These are phyloP conservation scores for Cornus controversa DNA, from an alignment of 148 eudicot species.

Conservation along the genomic window DNA sequence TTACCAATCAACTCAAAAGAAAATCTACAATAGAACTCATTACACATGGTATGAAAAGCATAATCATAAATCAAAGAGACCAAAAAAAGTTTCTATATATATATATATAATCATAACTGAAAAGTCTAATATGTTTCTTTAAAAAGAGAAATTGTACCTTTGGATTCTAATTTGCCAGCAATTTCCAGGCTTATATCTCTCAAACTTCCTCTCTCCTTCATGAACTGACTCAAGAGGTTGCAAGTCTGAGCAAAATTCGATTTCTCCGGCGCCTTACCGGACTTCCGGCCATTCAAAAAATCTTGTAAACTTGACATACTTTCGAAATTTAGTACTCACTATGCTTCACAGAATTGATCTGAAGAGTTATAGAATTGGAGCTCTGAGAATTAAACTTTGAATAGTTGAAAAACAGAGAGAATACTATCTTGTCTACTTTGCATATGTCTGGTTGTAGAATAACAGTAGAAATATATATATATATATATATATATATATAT, in stretches of 20 bases:
- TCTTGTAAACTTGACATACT: constrained; percentile 20
- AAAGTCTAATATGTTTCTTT: no score
- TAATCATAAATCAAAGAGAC: neutral
- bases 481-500: no score
- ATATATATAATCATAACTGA: neutral
- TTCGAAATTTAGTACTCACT: no score
- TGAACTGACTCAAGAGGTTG: constrained; percentile 51
- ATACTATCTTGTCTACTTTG: neutral
- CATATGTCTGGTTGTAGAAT: no score
- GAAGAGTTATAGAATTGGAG: neutral
- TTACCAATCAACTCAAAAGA: no score
- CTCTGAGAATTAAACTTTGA: neutral
- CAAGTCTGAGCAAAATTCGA: constrained; percentile 47
- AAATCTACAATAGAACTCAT: no score
- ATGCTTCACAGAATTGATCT: neutral
- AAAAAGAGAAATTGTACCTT: constrained; percentile 22
- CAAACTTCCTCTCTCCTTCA: constrained; percentile 52
- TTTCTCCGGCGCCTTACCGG: constrained; percentile 32
- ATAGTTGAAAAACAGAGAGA: neutral
- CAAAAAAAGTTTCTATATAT: neutral
- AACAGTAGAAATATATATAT: neutral
- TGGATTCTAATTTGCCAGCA: constrained; percentile 27
- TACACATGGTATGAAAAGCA: no score
- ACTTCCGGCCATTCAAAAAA: neutral
- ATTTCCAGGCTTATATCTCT: constrained; percentile 40